Conservation (phyloP, 768 basidiomycete genomes). For the Boletus tylopilopsis region DNA sequence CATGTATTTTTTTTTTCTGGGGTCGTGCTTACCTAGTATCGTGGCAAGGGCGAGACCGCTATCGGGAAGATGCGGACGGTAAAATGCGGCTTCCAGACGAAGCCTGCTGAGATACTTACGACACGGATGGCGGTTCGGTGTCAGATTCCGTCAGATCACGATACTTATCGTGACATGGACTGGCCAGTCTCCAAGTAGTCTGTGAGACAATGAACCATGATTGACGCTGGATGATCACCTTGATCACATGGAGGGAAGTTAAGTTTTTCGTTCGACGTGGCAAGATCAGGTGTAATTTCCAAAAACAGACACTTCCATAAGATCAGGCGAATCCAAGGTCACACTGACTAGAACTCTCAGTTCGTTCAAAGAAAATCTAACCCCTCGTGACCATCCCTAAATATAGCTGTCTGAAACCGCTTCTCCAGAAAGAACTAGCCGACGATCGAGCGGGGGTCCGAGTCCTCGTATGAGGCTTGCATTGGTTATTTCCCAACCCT, state of each 20-base stretch:
- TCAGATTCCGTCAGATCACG: neutral
- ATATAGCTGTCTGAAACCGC: too few relatives aligned
- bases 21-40: conserved; percentile 4
- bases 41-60: neutral
- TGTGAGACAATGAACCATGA: neutral
- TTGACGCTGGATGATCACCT: neutral
- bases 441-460: too few relatives aligned
- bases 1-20: neutral
- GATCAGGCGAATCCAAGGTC: neutral
- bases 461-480: too few relatives aligned
- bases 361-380: too few relatives aligned
- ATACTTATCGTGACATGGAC: too few relatives aligned
- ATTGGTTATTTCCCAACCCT: too few relatives aligned
- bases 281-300: neutral
- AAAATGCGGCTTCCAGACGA: neutral
- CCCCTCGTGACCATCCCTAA: too few relatives aligned
- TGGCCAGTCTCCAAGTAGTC: neutral
- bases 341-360: too few relatives aligned
- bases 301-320: neutral
- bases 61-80: neutral
- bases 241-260: too few relatives aligned
- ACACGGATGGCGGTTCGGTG: neutral
- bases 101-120: neutral
- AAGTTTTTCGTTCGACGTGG: neutral
- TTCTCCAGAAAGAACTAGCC: too few relatives aligned